Evolutionary conservation across 768 basidiomycete species (phyloP), one percentile per base, ranked within the genome.

Genomic region (Royoungia palumana): DNA sequence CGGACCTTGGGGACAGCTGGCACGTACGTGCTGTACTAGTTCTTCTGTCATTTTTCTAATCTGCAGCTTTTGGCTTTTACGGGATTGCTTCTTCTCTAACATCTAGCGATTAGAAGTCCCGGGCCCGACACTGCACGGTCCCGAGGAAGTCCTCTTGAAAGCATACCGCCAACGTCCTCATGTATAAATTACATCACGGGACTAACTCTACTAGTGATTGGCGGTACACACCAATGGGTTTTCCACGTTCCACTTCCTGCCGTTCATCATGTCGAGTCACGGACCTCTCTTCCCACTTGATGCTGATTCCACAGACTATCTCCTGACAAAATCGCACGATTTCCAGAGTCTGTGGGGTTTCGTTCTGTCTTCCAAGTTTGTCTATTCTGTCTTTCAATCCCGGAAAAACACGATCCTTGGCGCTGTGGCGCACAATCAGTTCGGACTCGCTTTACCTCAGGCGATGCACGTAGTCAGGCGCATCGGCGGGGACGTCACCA

Each of bases 321-420:
- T 72, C 21, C 52, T 72, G 22, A 54, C 35, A 6, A 53, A 47
- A 37, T 19, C 66, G 27, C 68, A 60, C 17, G 57, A 68, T 49
- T 70, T 70, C 32, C 30, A 53, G 6, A 59, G 61, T 17, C 55
- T 72, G 34, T 50, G 42, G 21, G 53, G 52, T 35, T 54, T 55
- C 30, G 56, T 69, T 32, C 56, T 59, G 27, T 54, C 68, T 20
- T 66, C 64, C 6, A 70, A 66, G 46, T 53, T 53, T n/a, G 58
- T 70, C 42, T 63, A 70, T 50, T 47, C 49, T 4, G 46, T 67
- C 37, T 72, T 63, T 47, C 57, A 56, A 25, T 41, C 34, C 13
- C 67, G 64, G 22, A 67, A 64, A 11, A 61, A 56, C 43, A 67
- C 67, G 35, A 64, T 69, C 19, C 46, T 65, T 35, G 55, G 65